These are phyloP conservation scores for Fraxinus floribunda DNA, from an alignment of 305 asterid genomes.

Conservation along the genomic window DNA sequence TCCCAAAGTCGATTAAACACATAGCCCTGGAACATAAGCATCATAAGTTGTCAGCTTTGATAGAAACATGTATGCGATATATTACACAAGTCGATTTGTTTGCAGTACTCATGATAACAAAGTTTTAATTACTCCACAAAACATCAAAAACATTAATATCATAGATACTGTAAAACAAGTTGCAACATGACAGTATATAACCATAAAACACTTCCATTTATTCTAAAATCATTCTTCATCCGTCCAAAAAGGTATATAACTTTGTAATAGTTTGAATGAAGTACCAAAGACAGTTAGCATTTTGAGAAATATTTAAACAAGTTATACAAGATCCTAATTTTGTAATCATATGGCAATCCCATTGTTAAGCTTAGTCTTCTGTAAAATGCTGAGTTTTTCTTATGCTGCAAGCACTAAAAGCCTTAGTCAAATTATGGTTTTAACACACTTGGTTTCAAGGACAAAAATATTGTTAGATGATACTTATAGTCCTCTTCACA, in stretches of 20 bases:
- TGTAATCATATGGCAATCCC: neutral
- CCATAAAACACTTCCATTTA: neutral
- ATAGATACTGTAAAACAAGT: neutral
- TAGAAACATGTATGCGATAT: neutral
- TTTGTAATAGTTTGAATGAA: neutral
- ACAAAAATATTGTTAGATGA: neutral
- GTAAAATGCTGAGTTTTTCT: neutral
- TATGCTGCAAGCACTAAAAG: neutral
- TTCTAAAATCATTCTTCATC: neutral
- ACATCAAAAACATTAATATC: neutral
- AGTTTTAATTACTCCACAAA: neutral
- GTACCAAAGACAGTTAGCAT: neutral
- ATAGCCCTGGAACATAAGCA: slow-evolving; percentile 37
- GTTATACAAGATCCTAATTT: neutral
- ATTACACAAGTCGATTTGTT: neutral
- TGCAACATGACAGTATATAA: neutral
- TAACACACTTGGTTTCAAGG: neutral
- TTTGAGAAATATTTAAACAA: neutral
- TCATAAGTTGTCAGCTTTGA: neutral
- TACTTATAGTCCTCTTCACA: neutral
- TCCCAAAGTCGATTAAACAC: slow-evolving; percentile 55
- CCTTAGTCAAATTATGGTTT: neutral
- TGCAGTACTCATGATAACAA: neutral
- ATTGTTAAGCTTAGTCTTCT: neutral
- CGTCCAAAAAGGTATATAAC: neutral